Base-by-base conservation (phyloP, 768 basidiomycete species). In the Hygrophorus pudorinus region DNA sequence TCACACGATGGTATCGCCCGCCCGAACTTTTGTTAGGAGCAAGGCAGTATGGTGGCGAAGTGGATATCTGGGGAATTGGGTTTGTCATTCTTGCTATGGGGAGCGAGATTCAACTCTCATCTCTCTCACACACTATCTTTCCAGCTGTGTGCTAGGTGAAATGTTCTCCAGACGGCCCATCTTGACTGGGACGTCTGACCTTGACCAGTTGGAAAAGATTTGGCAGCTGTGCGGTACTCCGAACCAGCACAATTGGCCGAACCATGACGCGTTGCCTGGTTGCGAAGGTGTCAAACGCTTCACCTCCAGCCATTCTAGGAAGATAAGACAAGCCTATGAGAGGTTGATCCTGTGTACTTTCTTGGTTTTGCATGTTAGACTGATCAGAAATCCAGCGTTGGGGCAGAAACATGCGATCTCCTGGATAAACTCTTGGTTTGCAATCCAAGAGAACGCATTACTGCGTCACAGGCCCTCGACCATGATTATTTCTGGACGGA, bases 11-110 rank as follows among this genome's bases (percentile, higher is more conserved):
- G 92, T 96, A 96, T 55, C 77, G 92, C 14, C 89, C 92, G 12
- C 92, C 92, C 0, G 91, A 96, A 70, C 68, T 99, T 2, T 69
- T 99, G 10, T 70, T 99, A 11, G 92, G 93, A 32, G 85, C 88
- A 12, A 72, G 81, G 37, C 78, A 86, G 48, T 98, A 99, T 53
- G 90, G 90, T 7, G 86, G 88, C 0, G 89, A 91, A 53, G 84
- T 99, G 34, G 96, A 99, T 61, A 82, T 99, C 55, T 99, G 96
- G 96, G 91, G 94, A 5, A 81, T 98, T 42, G 96, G 94, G 80
- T 93, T 58, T 53, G 79, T 68, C 20, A 17, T 32, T 33, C 43
- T 38, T 48, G 31, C 18, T 8, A 38, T 24, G 38, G n/a, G 45
- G 18, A 11, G 32, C n/a, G 16, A 18, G 7, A 24, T 27, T 11